phyloP scores from a whole-genome alignment of 352 stramenopile genomes.

The Phytophthora brassicae region DNA sequence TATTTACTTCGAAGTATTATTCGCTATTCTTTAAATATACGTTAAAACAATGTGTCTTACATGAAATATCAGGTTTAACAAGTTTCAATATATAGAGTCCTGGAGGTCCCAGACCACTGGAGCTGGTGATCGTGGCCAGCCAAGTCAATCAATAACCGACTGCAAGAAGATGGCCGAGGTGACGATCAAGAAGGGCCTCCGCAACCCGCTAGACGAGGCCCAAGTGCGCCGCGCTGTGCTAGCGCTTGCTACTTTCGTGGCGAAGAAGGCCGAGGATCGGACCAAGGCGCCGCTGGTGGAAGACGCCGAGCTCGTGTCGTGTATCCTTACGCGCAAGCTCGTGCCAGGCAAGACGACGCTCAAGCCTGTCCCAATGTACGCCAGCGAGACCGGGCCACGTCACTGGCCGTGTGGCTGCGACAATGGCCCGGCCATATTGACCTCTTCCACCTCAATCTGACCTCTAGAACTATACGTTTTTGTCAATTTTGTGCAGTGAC shows the following conservation, averaged over 20 bases:
- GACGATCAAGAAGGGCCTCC: slow-evolving; percentile 59
- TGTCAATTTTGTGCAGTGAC: slow-evolving; percentile 32
- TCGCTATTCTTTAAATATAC: too few relatives aligned
- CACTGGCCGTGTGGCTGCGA: neutral
- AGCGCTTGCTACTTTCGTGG: slow-evolving; percentile 60
- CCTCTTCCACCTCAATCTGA: slow-evolving; percentile 15
- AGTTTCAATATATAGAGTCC: too few relatives aligned
- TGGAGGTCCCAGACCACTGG: too few relatives aligned
- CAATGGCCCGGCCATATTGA: neutral
- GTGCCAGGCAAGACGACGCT: slow-evolving; percentile 67
- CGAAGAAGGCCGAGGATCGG: slow-evolving; percentile 42
- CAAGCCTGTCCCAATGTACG: slow-evolving; percentile 74
- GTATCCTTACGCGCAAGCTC: slow-evolving; percentile 74
- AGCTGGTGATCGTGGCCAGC: neutral
- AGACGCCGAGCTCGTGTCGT: slow-evolving; percentile 57
- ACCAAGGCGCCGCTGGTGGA: slow-evolving; percentile 65
- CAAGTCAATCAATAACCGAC: neutral
- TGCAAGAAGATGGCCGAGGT: slow-evolving; percentile 17
- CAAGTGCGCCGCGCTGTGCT: slow-evolving; percentile 76
- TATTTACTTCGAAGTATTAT: too few relatives aligned
- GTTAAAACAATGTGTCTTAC: too few relatives aligned
- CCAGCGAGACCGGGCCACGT: neutral
- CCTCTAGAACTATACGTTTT: neutral
- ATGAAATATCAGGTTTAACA: too few relatives aligned
- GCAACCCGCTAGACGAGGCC: slow-evolving; percentile 69